Evolutionary conservation across 2,329 filamentous ascomycete genomes (phyloP), one percentile per base, ranked within the genome.

Genomic region (Pseudodiploospora longispora): DNA sequence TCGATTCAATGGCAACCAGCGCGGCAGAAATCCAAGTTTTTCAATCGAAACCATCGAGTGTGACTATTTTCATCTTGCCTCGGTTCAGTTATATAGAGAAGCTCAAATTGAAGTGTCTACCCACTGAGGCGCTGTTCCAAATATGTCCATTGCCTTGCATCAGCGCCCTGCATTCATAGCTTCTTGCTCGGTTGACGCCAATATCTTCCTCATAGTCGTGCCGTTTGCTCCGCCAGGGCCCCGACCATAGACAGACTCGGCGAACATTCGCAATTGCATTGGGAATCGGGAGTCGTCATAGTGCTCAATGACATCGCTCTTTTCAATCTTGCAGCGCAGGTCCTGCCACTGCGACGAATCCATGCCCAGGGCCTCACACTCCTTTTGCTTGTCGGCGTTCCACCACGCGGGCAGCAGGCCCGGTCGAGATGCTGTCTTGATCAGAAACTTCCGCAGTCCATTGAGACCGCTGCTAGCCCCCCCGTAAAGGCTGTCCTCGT

Each of bases 211-310:
- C 57, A 60, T 60, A 3, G 12, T 1, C 6, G 40, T 35, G 1
- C 59, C 62, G 27, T 55, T 44, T 4, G 47, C 35, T 0, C 66
- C 64, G 0, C 59, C 63, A 0, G 56, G 53, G 0, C 53, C 59
- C 1, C 45, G 40, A 1, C 63, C 61, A 27, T 65, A 64, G 4
- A 72, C 55, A 0, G 52, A 52, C 51, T 75, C 69, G 4, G 59
- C 66, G 19, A 75, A 56, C 64, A 76, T 69, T 10, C 72, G 62
- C 40, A 76, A 56, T 60, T 75, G 68, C 69, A 74, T 72, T 3
- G 71, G 66, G 47, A 74, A 72, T 2, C 51, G 52, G 1, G 42
- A 5, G 40, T 75, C 64, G 3, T 63, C 62, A 39, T 75, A 76
- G 40, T 68, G 60, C 27, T 68, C 59, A 5, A 61, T 58, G 30